Evolutionary conservation across 169 alveolate species (phyloP), one percentile per base, ranked within the genome.

Genomic region (Theileria equi): DNA sequence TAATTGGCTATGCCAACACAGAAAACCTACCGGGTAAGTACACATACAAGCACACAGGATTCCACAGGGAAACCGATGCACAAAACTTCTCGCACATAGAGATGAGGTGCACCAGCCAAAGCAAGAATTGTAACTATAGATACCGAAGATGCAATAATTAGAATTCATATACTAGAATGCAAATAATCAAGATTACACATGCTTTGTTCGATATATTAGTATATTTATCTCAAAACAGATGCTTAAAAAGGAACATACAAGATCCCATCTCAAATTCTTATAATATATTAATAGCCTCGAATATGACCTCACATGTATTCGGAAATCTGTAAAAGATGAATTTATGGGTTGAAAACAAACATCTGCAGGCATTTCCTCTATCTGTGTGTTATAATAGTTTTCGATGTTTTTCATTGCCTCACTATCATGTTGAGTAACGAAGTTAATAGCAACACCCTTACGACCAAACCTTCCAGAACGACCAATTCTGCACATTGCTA

Each of bases 391-490:
- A 94, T 95, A 98, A 90, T 95, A 96, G 82, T 91, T 94, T 81
- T 97, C 99, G 29, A 96, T 92, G 66, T 96, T 98, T 82, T 94
- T 94, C 66, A 97, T 79, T 74, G 89, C 87, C 64, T 94, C 93
- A 72, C 96, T 95, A 67, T 97, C 99, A 69, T 88, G 90, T 67
- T 92, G 92, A 6, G 96, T 93, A 40, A 97, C 99, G 72, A 97
- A 96, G 91, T 96, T 98, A 80, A 97, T 97, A 16, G 99, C 99
- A 26, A 98, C 99, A 31, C 99, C 99, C 82, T 97, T 96, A 58
- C 99, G 93, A 32, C 99, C 99, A 83, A 96, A 98, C 79, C 99
- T 96, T 5, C 99, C 99, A 50, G 98, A 93, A 54, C 99, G 93
- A 31, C 99, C 99, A 67, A 98, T 98, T 58, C 99, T 90, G 63